Evolutionary conservation across 2,329 filamentous ascomycete genomes (phyloP).

Genomic region (Zymoseptoria brevis): DNA sequence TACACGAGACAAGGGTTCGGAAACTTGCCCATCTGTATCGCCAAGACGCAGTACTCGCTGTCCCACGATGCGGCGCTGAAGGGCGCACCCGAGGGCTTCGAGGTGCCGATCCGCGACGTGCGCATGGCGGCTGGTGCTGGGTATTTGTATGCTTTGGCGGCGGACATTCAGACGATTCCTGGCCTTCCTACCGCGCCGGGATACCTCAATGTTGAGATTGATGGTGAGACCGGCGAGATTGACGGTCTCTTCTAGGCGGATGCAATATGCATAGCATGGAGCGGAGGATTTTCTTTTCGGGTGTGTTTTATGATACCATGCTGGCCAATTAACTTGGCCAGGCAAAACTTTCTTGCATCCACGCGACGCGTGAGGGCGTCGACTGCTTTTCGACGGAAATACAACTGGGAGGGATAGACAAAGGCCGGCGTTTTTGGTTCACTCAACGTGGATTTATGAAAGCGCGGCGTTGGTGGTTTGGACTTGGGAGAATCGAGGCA

Average conservation of each 20-base stretch:
- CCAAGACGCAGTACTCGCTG: conserved; percentile 97
- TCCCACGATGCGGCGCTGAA: conserved; percentile 90
- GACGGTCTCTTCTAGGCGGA: conserved; percentile 67
- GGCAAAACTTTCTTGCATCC: not conserved
- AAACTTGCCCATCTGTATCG: conserved; percentile 89
- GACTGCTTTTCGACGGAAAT: not conserved
- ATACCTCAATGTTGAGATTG: conserved; percentile 82
- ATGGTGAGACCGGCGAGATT: conserved; percentile 46
- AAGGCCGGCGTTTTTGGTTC: not conserved
- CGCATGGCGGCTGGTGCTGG: conserved; percentile 89
- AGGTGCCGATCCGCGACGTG: conserved; percentile 88
- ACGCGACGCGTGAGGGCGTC: not conserved
- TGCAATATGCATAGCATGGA: not conserved
- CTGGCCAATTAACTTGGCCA: not conserved
- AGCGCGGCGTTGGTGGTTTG: not conserved
- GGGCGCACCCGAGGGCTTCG: conserved; percentile 90
- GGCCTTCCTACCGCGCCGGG: conserved; percentile 90
- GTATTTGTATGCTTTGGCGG: conserved; percentile 88
- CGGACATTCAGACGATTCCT: conserved; percentile 97
- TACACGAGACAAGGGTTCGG: conserved; percentile 89
- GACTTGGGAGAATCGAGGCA: not conserved
- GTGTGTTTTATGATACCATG: conserved; percentile 3
- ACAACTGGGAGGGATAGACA: not conserved
- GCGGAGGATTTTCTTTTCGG: not conserved
- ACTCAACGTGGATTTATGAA: not conserved